phyloP scores from a whole-genome alignment of 2,329 filamentous ascomycete species.

The Fusarium denticulatum region DNA sequence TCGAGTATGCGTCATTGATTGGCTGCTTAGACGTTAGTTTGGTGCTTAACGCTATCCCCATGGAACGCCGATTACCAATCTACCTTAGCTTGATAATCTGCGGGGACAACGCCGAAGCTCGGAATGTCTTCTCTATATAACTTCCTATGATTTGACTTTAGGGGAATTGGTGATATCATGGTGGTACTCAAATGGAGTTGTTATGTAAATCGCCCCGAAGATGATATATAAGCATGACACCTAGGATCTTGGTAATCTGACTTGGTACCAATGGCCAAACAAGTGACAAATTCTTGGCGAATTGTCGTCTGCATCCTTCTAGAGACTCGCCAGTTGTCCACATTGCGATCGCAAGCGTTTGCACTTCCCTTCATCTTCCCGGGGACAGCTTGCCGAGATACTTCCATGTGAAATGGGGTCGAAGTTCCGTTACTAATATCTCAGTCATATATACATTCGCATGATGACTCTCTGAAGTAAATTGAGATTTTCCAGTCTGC shows the following conservation, averaged over 20 bases:
- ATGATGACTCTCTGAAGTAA: not conserved
- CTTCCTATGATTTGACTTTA: not conserved
- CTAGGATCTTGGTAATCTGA: too few species aligned
- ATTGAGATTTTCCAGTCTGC: too few species aligned
- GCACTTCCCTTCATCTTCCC: not conserved
- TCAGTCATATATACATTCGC: not conserved
- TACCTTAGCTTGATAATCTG: not conserved
- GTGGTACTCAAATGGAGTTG: not conserved
- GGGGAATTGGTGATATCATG: not conserved
- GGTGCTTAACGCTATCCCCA: not conserved
- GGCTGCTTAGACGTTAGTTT: not conserved
- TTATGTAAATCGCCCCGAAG: not conserved
- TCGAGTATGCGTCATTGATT: not conserved
- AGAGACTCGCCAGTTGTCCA: not conserved
- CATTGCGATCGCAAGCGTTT: not conserved
- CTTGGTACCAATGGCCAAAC: not conserved
- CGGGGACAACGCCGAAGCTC: not conserved
- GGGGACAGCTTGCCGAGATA: not conserved
- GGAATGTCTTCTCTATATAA: not conserved
- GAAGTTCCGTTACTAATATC: not conserved
- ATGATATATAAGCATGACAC: not conserved
- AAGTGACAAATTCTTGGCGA: not conserved
- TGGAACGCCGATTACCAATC: conserved; percentile 1
- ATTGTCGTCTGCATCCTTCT: not conserved
- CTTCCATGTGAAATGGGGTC: not conserved